phyloP scores from a whole-genome alignment of 2,329 filamentous ascomycete species.

The Cadophora malorum region DNA sequence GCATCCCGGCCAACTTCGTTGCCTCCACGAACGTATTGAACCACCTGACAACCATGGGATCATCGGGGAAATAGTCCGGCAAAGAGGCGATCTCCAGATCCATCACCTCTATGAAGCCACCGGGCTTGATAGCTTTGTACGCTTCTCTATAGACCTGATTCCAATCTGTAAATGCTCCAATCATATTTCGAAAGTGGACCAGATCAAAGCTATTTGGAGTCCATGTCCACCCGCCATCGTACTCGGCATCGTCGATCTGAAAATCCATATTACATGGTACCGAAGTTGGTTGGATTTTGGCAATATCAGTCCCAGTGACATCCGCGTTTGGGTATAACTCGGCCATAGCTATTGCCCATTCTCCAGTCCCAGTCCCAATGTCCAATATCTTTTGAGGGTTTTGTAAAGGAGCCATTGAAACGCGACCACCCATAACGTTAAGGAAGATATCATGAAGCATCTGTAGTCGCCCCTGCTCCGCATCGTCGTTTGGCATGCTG shows the following conservation, averaged over 20 bases:
- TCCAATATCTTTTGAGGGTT: constrained; percentile 53
- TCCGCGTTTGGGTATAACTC: constrained; percentile 54
- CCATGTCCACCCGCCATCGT: constrained; percentile 55
- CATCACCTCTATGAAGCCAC: constrained; percentile 44
- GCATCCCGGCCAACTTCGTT: constrained; percentile 34
- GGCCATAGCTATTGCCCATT: constrained; percentile 68
- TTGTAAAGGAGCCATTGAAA: constrained; percentile 44
- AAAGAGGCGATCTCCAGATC: constrained; percentile 41
- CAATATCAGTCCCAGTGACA: constrained; percentile 66
- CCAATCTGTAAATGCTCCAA: constrained; percentile 64
- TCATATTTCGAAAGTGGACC: constrained; percentile 64
- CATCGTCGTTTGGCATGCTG: constrained; percentile 44
- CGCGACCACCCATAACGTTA: constrained; percentile 39
- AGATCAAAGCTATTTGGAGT: constrained; percentile 62
- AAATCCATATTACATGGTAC: constrained; percentile 69
- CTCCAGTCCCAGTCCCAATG: constrained; percentile 64
- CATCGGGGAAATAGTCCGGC: constrained; percentile 31
- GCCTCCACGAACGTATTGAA: constrained; percentile 32
- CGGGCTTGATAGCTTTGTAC: constrained; percentile 46
- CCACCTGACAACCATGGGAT: constrained; percentile 28
- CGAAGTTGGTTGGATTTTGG: constrained; percentile 63
- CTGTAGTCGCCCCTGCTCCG: constrained; percentile 42
- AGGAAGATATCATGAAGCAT: constrained; percentile 42
- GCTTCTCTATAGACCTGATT: constrained; percentile 59
- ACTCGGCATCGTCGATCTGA: constrained; percentile 64